Base-by-base conservation (phyloP, 441 rosid species). In the Metrosideros polymorpha region DNA sequence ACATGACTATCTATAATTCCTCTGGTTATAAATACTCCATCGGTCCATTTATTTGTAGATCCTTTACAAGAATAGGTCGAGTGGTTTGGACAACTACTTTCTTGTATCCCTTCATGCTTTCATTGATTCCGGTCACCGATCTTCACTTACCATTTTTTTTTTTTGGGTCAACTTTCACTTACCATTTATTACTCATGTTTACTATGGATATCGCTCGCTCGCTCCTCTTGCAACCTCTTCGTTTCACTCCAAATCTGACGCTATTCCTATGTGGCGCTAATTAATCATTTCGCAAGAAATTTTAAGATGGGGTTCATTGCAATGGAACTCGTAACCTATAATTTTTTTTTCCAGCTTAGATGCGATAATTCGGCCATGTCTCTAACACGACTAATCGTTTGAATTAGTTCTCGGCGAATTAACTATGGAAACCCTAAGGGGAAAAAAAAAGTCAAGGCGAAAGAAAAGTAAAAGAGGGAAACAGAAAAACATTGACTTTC, bases 41-140 rank as follows among this genome's bases (percentile, higher is more conserved):
- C 2, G 71, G 35, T 59, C 35, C 71, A 59, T 14, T 32, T 0
- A 59, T 59, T 59, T 15, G 71, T 22, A 29, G 12, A 7, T 29
- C 29, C 71, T 59, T 29, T 59, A 8, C 39, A 29, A 29, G 7
- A 29, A 29, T 7, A 29, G 39, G 71, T 29, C 10, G 12, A 0
- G 12, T 15, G 71, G 39, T 59, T 59, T 18, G 8, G 71, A 59
- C 71, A 59, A 15, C 39, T 0, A 32, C 42, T 30, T 63, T 32
- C 6, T 32, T 0, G 76, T 0, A 0, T 32, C 24, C 15, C 5
- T 22, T 22, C 25, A 22, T 35, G 22, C 0, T 45, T 50, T 50
- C 42, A 4, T 18, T 17, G 43, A 32, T 47, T 27, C 7, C 1
- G 25, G 22, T 82, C 24, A 17, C 42, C 55, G 79, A 2, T 66